phyloP scores from a whole-genome alignment of 225 moss, liverwort and hornwort species.

The Sphagnum tenellum region DNA sequence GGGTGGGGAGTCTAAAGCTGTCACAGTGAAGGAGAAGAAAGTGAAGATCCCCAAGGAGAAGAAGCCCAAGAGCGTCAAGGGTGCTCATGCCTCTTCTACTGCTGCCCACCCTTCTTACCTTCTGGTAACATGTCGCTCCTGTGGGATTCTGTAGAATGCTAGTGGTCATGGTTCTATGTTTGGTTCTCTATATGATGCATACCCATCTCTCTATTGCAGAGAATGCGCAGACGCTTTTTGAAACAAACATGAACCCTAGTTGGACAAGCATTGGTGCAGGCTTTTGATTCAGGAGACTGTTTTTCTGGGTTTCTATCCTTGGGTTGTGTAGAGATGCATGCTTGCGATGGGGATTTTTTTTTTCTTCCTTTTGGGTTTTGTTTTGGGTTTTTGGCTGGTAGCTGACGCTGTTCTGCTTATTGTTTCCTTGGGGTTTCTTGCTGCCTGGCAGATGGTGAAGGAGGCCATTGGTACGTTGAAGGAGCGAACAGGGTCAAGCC shows the following conservation, averaged over 20 bases:
- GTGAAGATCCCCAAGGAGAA: constrained; percentile 48
- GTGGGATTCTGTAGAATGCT: no score
- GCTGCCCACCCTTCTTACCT: constrained; percentile 67
- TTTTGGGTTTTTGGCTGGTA: no score
- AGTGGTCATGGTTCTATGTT: background rate
- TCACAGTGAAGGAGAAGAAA: constrained; percentile 22
- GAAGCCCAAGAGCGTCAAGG: constrained; percentile 30
- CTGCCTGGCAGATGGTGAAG: constrained; percentile 53
- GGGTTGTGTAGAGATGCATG: no score
- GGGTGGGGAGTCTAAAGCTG: constrained; percentile 42
- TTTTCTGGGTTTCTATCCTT: no score
- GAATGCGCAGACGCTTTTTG: background rate
- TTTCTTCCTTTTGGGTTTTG: no score
- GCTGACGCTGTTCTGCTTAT: no score
- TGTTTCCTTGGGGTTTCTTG: no score
- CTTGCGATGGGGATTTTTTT: no score
- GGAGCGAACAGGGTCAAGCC: constrained; percentile 83
- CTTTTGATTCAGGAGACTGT: no score
- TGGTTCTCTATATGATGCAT: background rate
- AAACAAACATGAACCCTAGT: no score
- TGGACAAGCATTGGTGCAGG: no score
- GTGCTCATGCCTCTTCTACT: constrained; percentile 14
- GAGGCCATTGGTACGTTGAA: constrained; percentile 77
- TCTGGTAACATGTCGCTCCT: constrained; percentile 22
- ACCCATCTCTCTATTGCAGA: background rate